phyloP scores from a whole-genome alignment of 257 asterid species.

The Rauvolfia tetraphylla region DNA sequence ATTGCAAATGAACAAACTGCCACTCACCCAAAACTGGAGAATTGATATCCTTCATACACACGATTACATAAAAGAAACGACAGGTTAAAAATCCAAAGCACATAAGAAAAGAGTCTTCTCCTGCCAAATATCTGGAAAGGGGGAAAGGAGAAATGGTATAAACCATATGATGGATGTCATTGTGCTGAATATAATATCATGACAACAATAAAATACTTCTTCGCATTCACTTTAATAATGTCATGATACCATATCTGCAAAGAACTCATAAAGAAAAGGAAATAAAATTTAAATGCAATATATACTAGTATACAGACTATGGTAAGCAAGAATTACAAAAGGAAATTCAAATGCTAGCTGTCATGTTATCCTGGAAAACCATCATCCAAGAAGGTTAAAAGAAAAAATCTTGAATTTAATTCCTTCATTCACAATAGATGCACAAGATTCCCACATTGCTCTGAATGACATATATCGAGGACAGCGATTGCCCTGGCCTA shows the following conservation, averaged over 20 bases:
- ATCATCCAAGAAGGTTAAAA: neutral
- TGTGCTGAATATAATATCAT: neutral
- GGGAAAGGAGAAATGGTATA: slow-evolving; percentile 18
- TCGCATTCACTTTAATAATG: neutral
- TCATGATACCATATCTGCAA: neutral
- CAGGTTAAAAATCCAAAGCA: slow-evolving; percentile 71
- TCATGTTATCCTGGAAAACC: neutral
- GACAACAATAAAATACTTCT: neutral
- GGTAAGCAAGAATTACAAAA: neutral
- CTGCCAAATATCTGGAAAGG: slow-evolving; percentile 74
- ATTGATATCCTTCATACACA: slow-evolving; percentile 71
- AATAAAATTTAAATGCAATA: neutral
- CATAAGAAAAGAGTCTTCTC: slow-evolving; percentile 54
- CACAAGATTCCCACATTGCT: neutral
- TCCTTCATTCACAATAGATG: neutral
- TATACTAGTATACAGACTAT: neutral
- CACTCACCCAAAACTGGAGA: slow-evolving; percentile 76
- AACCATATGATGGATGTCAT: neutral
- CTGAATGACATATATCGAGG: neutral
- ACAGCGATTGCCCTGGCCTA: neutral
- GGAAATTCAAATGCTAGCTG: neutral
- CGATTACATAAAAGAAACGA: slow-evolving; percentile 73
- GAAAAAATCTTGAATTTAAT: neutral
- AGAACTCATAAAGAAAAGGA: neutral
- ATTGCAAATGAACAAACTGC: neutral